A percentile compares a stretch with the other conserved stretches of the same genome.
phyloP scores from a whole-genome alignment of 306 rosid species.

The Cyclanthera cordifolia region DNA sequence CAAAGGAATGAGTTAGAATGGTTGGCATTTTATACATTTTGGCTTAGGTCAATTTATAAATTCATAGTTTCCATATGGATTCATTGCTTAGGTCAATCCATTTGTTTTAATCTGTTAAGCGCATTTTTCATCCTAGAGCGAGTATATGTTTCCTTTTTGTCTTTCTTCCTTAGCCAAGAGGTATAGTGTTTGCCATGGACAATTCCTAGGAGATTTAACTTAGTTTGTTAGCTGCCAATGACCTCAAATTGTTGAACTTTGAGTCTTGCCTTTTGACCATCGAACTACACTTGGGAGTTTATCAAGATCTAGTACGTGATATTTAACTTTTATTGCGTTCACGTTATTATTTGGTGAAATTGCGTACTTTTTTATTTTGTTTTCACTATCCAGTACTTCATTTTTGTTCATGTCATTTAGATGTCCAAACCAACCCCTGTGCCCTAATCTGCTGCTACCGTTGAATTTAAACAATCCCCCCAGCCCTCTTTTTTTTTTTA shows the following conservation, averaged over 20 bases:
- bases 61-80: background rate
- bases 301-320: background rate
- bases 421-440: background rate
- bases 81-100: background rate
- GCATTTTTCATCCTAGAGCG: background rate
- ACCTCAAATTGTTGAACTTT: background rate
- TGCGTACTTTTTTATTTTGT: background rate
- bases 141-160: background rate
- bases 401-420: background rate
- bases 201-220: background rate
- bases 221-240: background rate
- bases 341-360: background rate
- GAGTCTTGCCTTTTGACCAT: background rate
- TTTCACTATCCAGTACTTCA: background rate
- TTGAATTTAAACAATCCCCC: background rate
- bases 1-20: background rate
- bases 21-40: background rate
- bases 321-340: background rate
- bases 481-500: background rate
- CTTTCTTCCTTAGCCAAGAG: background rate
- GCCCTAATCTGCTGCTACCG: background rate
- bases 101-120: background rate
- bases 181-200: background rate
- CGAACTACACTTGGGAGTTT: background rate
- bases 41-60: background rate